phyloP scores from a whole-genome alignment of 345 rosid genomes.

The Sisymbrium altissimum region DNA sequence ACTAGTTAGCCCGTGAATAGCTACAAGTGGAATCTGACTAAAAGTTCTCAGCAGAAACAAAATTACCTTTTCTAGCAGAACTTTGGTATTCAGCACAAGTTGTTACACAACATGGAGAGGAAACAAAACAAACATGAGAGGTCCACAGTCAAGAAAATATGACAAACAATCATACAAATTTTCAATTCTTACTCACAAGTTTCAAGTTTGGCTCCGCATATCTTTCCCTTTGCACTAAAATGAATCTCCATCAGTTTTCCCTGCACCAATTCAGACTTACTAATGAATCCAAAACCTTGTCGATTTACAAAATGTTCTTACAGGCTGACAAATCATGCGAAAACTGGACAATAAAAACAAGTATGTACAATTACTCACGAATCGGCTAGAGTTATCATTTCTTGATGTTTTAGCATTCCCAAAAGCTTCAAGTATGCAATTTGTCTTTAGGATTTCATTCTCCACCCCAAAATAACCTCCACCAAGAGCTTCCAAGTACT shows the following conservation, averaged over 20 bases:
- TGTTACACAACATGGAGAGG: background rate
- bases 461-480: slow-evolving; percentile 68
- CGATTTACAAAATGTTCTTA: background rate
- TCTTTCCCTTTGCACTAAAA: slow-evolving; percentile 69
- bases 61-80: slow-evolving; percentile 85
- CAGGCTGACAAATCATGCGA: background rate
- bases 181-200: slow-evolving; percentile 56
- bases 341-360: background rate
- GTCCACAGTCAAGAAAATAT: background rate
- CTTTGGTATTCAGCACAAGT: slow-evolving; percentile 36
- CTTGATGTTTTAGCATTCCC: slow-evolving; percentile 94
- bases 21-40: slow-evolving; percentile 19
- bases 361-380: slow-evolving; percentile 39
- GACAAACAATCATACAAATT: background rate
- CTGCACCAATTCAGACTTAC: slow-evolving; percentile 41
- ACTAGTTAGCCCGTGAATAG: slow-evolving; percentile 22
- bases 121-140: background rate
- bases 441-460: slow-evolving; percentile 56
- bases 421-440: slow-evolving; percentile 82
- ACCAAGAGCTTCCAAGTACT: slow-evolving; percentile 79
- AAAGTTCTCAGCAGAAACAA: slow-evolving; percentile 2
- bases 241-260: slow-evolving; percentile 86
- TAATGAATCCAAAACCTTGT: background rate
- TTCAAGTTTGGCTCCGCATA: slow-evolving; percentile 74
- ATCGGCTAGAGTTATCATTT: slow-evolving; percentile 87